Evolutionary conservation across 169 alveolate species (phyloP).

Genomic region (Hepatocystis sp.): DNA sequence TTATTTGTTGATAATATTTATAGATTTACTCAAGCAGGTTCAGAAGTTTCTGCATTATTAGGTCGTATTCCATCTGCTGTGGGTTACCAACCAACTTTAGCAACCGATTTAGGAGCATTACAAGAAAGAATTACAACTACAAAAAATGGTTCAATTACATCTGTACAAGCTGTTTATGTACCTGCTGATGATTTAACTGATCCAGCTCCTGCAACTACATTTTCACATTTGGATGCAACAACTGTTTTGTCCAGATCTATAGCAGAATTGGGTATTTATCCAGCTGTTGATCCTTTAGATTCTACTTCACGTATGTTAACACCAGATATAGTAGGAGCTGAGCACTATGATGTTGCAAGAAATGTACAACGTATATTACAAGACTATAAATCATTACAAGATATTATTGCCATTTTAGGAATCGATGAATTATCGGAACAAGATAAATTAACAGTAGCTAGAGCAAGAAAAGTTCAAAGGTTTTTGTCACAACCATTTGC

Average conservation of each 20-base stretch:
- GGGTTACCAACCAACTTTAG: constrained; percentile 98
- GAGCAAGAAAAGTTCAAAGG: constrained; percentile 97
- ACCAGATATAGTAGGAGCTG: constrained; percentile 95
- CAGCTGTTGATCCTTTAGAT: constrained; percentile 99
- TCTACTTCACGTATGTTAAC: constrained; percentile 96
- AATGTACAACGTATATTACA: constrained; percentile 96
- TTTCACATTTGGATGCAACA: constrained; percentile 98
- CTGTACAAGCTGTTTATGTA: constrained; percentile 98
- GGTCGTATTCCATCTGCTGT: constrained; percentile 99
- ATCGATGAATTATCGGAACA: constrained; percentile 97
- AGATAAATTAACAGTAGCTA: constrained; percentile 96
- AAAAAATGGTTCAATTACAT: constrained; percentile 97
- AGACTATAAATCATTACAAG: constrained; percentile 96
- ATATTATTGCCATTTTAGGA: constrained; percentile 96
- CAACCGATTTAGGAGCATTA: constrained; percentile 98
- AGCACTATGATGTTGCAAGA: constrained; percentile 95
- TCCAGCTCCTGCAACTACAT: constrained; percentile 99
- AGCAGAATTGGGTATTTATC: constrained; percentile 98
- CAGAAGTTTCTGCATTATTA: constrained; percentile 97
- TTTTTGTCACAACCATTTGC: constrained; percentile 98
- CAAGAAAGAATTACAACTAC: constrained; percentile 98
- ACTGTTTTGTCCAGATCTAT: constrained; percentile 97
- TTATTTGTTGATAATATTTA: constrained; percentile 97
- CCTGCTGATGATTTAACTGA: constrained; percentile 99
- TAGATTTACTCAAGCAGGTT: constrained; percentile 97